These are phyloP conservation scores for Macrophomina tecta DNA, from an alignment of 2,329 filamentous ascomycete species.

Conservation along the genomic window DNA sequence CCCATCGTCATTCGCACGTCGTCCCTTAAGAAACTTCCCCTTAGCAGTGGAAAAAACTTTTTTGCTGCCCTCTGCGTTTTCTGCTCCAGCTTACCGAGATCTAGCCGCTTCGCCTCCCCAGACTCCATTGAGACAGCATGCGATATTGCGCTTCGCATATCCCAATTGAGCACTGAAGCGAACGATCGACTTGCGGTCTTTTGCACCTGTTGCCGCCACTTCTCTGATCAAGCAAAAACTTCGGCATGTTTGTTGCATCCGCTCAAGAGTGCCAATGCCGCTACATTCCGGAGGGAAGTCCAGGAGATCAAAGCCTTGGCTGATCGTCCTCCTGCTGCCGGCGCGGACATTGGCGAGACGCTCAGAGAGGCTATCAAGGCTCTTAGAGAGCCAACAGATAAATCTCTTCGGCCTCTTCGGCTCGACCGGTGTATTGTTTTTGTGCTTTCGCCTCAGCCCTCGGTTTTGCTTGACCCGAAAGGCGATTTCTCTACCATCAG, in stretches of 20 bases:
- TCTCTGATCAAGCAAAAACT: not conserved
- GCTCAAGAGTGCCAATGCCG: conserved; percentile 16
- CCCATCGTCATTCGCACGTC: conserved; percentile 1
- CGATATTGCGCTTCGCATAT: conserved; percentile 25
- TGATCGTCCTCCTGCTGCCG: conserved; percentile 2
- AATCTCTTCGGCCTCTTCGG: conserved; percentile 20
- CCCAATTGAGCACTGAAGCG: conserved; percentile 11
- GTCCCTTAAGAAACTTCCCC: not conserved
- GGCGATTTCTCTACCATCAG: conserved; percentile 9
- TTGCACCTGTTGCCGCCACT: conserved; percentile 30
- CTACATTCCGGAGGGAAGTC: conserved; percentile 23
- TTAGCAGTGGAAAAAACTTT: not conserved
- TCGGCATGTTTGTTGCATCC: conserved; percentile 29
- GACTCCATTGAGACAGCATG: conserved; percentile 27
- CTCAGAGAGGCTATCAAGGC: conserved; percentile 27
- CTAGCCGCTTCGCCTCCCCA: conserved; percentile 27
- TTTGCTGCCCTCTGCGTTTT: not conserved
- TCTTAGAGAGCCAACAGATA: conserved; percentile 8
- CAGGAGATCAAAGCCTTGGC: conserved; percentile 22
- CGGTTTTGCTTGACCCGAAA: conserved; percentile 3
- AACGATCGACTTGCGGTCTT: conserved; percentile 31
- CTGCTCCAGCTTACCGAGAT: conserved; percentile 20
- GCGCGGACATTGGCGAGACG: conserved; percentile 24
- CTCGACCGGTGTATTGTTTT: conserved; percentile 28
- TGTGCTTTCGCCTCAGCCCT: conserved; percentile 31